A percentile compares a stretch with the other conserved stretches of the same genome.
Evolutionary conservation across 495 filamentous ascomycete species (phyloP).

Genomic region (Darksidea phi): DNA sequence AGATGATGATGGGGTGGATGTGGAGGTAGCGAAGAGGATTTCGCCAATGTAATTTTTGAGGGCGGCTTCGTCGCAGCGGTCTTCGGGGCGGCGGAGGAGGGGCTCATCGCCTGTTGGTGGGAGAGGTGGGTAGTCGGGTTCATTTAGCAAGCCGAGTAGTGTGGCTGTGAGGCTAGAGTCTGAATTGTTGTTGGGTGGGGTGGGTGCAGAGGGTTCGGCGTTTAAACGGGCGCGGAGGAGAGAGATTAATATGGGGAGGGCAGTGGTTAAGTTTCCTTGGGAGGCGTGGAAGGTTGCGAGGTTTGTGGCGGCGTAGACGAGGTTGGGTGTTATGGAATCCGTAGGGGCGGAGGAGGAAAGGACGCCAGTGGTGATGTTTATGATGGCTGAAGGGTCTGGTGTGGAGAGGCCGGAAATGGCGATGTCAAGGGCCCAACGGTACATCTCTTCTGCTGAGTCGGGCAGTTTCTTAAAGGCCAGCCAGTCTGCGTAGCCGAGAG

Average conservation of each 20-base stretch:
- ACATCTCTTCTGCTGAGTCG: conserved; percentile 64
- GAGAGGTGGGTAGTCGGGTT: conserved; percentile 57
- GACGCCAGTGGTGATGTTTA: conserved; percentile 61
- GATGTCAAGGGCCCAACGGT: conserved; percentile 68
- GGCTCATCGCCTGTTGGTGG: conserved; percentile 64
- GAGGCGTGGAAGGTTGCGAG: conserved; percentile 74
- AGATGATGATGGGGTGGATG: conserved; percentile 21
- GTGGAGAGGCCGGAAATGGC: conserved; percentile 53
- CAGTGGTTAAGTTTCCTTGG: conserved; percentile 57
- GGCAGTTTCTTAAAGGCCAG: conserved; percentile 70
- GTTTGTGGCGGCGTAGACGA: conserved; percentile 71
- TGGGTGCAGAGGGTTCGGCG: conserved; percentile 39
- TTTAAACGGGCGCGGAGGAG: conserved; percentile 70
- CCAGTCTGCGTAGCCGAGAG: conserved; percentile 77
- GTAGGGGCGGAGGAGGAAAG: conserved; percentile 50
- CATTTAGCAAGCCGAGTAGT: conserved; percentile 22
- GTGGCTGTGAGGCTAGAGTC: conserved; percentile 24
- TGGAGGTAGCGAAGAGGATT: conserved; percentile 72
- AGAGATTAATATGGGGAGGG: conserved; percentile 84
- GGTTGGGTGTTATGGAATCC: conserved; percentile 60
- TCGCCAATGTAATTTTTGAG: conserved; percentile 91
- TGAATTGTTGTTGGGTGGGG: background rate
- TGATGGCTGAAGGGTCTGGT: conserved; percentile 45
- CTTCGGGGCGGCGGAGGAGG: conserved; percentile 57
- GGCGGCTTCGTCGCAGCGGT: conserved; percentile 78